Conservation (phyloP, 768 basidiomycete genomes). For the Tricholoma terreum region DNA sequence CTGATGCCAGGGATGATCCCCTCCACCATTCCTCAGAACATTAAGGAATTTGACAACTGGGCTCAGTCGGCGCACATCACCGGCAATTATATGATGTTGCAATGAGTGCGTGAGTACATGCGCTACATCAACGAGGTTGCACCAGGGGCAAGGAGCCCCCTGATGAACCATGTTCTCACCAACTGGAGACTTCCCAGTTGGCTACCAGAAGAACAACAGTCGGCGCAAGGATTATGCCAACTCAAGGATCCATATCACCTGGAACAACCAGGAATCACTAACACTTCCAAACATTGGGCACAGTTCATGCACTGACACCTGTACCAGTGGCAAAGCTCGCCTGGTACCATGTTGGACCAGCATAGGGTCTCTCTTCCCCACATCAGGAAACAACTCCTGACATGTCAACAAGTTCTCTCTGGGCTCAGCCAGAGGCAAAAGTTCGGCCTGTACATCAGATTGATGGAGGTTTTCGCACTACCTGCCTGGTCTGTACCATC, state of each 20-base stretch:
- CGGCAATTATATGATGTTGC: not conserved
- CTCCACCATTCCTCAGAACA: not conserved
- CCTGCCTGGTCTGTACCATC: not conserved
- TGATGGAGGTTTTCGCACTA: not conserved
- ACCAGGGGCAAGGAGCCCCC: not conserved
- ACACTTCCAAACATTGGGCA: not conserved
- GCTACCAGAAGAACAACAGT: not conserved
- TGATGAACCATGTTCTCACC: not conserved
- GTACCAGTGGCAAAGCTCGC: not conserved
- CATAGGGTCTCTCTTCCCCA: not conserved
- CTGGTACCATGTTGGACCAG: not conserved
- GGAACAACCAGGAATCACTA: not conserved
- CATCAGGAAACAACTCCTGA: not conserved
- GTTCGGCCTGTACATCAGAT: not conserved
- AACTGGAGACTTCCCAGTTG: not conserved
- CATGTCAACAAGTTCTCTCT: not conserved
- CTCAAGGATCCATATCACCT: not conserved
- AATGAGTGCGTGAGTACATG: not conserved
- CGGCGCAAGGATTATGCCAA: not conserved
- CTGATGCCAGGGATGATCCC: not conserved
- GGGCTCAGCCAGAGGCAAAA: not conserved
- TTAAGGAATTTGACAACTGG: not conserved
- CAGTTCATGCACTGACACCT: not conserved
- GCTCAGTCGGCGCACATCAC: not conserved
- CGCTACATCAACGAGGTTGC: not conserved